phyloP scores from a whole-genome alignment of 805 yeast genomes.

The Lipomyces orientalis region DNA sequence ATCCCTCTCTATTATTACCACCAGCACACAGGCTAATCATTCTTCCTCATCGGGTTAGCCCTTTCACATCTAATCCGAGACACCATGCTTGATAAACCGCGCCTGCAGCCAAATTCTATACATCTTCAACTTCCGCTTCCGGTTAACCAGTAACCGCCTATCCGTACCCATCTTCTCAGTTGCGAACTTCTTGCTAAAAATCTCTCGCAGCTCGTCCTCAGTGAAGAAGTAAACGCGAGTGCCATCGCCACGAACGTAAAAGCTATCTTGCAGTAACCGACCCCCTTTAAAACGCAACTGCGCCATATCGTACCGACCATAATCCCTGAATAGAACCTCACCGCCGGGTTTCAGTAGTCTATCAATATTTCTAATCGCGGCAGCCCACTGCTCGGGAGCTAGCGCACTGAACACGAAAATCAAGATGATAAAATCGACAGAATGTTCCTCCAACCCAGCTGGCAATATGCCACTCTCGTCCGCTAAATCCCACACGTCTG shows the following conservation, averaged over 20 bases:
- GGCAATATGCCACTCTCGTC: constrained; percentile 76
- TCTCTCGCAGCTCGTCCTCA: constrained; percentile 82
- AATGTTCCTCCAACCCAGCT: constrained; percentile 77
- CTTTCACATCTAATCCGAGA: neutral
- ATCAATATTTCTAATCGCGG: constrained; percentile 72
- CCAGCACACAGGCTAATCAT: neutral
- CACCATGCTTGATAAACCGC: constrained; percentile 58
- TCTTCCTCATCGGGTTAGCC: neutral
- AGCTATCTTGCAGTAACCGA: constrained; percentile 85
- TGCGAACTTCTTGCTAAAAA: constrained; percentile 68
- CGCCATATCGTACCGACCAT: constrained; percentile 94
- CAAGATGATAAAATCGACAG: constrained; percentile 92
- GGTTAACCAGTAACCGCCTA: constrained; percentile 84
- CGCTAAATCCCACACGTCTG: constrained; percentile 95
- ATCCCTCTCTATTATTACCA: neutral
- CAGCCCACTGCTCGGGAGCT: constrained; percentile 87
- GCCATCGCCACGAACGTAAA: constrained; percentile 97
- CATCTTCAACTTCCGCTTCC: constrained; percentile 93
- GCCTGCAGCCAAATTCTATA: constrained; percentile 97
- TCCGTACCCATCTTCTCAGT: constrained; percentile 86
- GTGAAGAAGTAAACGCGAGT: constrained; percentile 97
- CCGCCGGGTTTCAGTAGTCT: constrained; percentile 92
- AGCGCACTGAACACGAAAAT: constrained; percentile 92
- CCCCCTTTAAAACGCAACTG: constrained; percentile 92
- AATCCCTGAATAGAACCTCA: constrained; percentile 84